These are phyloP conservation scores for Cercospora sp. DNA, from an alignment of 2,329 filamentous ascomycete genomes.

Conservation along the genomic window DNA sequence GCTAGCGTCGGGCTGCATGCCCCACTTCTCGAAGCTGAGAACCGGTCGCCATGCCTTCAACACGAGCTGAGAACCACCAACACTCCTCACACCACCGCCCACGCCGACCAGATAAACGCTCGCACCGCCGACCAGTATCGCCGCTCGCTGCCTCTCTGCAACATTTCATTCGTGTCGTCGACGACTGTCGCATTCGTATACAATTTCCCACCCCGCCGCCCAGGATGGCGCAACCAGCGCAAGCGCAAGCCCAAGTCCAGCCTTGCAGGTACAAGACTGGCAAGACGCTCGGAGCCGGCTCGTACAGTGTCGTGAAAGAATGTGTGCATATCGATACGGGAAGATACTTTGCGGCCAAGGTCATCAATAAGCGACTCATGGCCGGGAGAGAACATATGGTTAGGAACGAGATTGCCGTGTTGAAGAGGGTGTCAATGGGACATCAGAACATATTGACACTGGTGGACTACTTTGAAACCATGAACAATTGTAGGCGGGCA, in stretches of 20 bases:
- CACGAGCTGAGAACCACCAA: not conserved
- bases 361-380: slow-evolving; percentile 99
- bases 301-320: slow-evolving; percentile 98
- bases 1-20: slow-evolving; percentile 1
- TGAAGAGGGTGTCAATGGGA: slow-evolving; percentile 98
- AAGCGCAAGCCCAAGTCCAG: slow-evolving; percentile 65
- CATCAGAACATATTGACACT: slow-evolving; percentile 97
- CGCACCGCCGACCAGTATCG: not conserved
- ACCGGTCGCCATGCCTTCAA: slow-evolving; percentile 4
- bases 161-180: not conserved
- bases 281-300: slow-evolving; percentile 93
- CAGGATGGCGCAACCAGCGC: slow-evolving; percentile 30
- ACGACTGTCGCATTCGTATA: not conserved
- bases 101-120: not conserved
- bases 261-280: slow-evolving; percentile 98
- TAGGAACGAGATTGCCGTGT: slow-evolving; percentile 94
- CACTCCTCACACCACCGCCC: not conserved
- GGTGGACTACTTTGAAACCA: slow-evolving; percentile 98
- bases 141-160: not conserved
- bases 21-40: slow-evolving; percentile 1
- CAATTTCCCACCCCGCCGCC: not conserved
- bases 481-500: slow-evolving; percentile 75
- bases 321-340: slow-evolving; percentile 98
- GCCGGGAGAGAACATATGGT: slow-evolving; percentile 98
- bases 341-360: slow-evolving; percentile 96